phyloP scores from a whole-genome alignment of 257 asterid species.

The Solanum sitiens region DNA sequence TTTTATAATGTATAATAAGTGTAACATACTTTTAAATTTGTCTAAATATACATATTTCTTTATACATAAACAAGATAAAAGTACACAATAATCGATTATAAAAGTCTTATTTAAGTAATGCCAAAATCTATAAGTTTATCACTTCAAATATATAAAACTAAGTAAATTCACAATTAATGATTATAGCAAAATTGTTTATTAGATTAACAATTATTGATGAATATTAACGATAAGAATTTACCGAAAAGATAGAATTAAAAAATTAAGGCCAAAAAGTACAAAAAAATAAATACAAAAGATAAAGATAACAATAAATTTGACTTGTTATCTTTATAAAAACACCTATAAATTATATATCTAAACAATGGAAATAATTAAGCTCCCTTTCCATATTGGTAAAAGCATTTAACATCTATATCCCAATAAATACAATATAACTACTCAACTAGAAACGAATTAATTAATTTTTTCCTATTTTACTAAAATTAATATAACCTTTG shows the following conservation, averaged over 20 bases:
- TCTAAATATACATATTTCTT: not conserved
- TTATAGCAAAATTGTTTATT: not conserved
- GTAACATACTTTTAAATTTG: not conserved
- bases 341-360: not conserved
- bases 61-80: not conserved
- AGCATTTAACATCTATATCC: not conserved
- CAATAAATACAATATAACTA: not conserved
- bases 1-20: not conserved
- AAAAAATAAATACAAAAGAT: not conserved
- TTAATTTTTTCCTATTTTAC: not conserved
- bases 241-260: not conserved
- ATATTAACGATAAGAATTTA: not conserved
- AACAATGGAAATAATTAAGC: not conserved
- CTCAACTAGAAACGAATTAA: not conserved
- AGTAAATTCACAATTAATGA: not conserved
- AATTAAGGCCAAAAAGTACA: not conserved
- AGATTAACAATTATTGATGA: not conserved
- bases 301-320: too few species aligned
- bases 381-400: too few species aligned
- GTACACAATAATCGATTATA: too few species aligned
- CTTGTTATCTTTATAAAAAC: not conserved
- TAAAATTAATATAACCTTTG: not conserved
- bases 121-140: not conserved
- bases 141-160: not conserved
- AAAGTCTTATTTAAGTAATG: not conserved